A percentile compares a stretch with the other conserved stretches of the same genome.
Evolutionary conservation across 257 asterid genomes (phyloP).

Genomic region (Prunella vulgaris): DNA sequence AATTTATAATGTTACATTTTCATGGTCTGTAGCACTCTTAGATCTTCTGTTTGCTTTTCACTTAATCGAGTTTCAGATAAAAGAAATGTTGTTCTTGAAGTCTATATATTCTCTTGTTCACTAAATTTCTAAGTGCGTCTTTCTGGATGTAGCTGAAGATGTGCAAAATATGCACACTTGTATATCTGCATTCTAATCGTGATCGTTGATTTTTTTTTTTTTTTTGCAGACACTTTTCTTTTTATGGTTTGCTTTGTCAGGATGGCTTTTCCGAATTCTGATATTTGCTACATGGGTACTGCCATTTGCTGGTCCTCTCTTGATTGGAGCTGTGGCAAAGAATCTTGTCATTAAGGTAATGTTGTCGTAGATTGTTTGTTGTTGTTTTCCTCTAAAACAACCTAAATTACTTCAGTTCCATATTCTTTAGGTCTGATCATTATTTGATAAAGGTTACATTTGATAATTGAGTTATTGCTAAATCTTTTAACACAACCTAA

Average conservation of each 20-base stretch:
- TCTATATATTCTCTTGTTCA: no score
- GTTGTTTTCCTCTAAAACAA: neutral
- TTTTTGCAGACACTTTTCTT: conserved; percentile 79
- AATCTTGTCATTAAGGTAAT: conserved; percentile 86
- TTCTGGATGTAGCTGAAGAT: no score
- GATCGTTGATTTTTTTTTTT: no score
- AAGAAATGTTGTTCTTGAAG: no score
- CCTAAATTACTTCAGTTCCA: neutral
- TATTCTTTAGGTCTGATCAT: no score
- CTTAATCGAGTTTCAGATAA: no score
- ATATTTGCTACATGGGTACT: conserved; percentile 79
- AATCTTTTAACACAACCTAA: neutral
- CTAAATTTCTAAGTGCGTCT: no score
- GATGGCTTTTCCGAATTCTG: conserved; percentile 84
- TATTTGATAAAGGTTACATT: neutral
- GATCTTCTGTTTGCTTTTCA: no score
- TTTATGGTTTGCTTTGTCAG: conserved; percentile 94
- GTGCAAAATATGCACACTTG: no score
- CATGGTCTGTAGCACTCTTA: no score
- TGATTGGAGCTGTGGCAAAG: conserved; percentile 75
- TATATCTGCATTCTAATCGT: no score
- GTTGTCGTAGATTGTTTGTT: neutral
- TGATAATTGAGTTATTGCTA: neutral
- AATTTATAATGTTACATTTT: no score
- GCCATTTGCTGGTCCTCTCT: conserved; percentile 95